A percentile compares a stretch with the other conserved stretches of the same genome.
phyloP scores from a whole-genome alignment of 345 rosid genomes.

The Acer yangbiense region DNA sequence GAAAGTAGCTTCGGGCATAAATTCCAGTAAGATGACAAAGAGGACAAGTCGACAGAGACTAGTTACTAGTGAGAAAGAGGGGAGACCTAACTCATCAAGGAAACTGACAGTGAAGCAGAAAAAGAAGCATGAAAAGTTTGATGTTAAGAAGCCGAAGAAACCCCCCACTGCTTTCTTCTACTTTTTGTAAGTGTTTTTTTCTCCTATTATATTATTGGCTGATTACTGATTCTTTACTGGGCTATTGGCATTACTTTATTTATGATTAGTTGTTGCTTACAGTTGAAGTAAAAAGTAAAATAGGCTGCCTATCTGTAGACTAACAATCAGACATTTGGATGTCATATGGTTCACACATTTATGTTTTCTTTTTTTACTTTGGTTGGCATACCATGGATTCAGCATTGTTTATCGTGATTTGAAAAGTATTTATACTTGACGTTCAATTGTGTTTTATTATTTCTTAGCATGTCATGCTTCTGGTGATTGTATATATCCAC shows the following conservation, averaged over 20 bases:
- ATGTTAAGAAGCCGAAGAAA: slow-evolving; percentile 78
- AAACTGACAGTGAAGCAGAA: slow-evolving; percentile 38
- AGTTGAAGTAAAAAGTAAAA: not conserved
- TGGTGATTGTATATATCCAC: too few relatives aligned
- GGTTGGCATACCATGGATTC: not conserved
- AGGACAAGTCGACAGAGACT: slow-evolving; percentile 32
- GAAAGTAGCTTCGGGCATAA: slow-evolving; percentile 4
- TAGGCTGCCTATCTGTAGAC: too few relatives aligned
- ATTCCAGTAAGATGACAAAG: slow-evolving; percentile 1
- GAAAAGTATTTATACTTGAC: too few relatives aligned
- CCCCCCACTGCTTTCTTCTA: slow-evolving; percentile 93
- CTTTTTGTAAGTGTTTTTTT: slow-evolving; percentile 57
- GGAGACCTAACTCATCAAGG: slow-evolving; percentile 9
- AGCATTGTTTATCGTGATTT: not conserved
- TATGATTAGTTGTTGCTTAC: not conserved
- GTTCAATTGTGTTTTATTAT: too few relatives aligned
- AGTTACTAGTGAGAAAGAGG: slow-evolving; percentile 21
- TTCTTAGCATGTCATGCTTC: too few relatives aligned
- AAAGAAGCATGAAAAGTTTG: slow-evolving; percentile 45
- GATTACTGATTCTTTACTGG: too few relatives aligned
- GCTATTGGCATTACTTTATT: too few relatives aligned
- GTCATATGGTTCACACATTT: not conserved
- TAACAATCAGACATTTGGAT: not conserved
- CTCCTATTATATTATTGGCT: not conserved
- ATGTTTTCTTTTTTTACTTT: not conserved